Base-by-base conservation (phyloP, 805 yeast species). In the Kluyveromyces siamensis region DNA sequence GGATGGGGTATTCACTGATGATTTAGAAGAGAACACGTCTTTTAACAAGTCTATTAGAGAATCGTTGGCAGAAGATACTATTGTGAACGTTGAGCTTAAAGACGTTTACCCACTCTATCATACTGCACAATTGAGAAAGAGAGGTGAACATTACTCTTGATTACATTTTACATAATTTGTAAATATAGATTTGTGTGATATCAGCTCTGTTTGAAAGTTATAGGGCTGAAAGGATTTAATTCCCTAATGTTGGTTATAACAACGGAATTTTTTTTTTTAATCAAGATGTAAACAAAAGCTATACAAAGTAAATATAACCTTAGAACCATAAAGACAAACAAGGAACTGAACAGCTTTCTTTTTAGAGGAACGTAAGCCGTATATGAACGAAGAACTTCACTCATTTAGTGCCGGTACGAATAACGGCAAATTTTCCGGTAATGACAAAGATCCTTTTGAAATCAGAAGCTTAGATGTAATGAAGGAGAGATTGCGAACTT, bases 71-170 rank as follows among this genome's bases (percentile, higher is more conserved):
- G 53, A 52, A 3, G 52, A 58, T 13, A 65, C 68, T 41, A 60
- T 63, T 10, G 65, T 67, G 44, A 66, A 66, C 2, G 72, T 70
- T 9, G 65, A 60, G 4, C 48, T 62, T 10, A 62, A 69, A 25
- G 75, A 70, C 21, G 62, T 75, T 45, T 73, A 72, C 47, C 77
- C 81, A 16, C 70, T 81, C 57, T 78, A 77, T 57, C 66, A 70
- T 47, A 63, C 73, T 44, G 70, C 72, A 50, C 62, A 74, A 17
- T 71, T 81, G 58, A 74, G 84, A 56, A 81, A 81, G 63, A 76
- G 82, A 60, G 82, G 83, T 44, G 85, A 80, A 59, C 70, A 66
- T 51, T 71, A 55, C 43, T 60, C 66, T 11, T 62, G 39, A 43
- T 33, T 9, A 17, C 11, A 41, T 17, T 37, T 10, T 18, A 17